Evolutionary conservation across 2,329 filamentous ascomycete species (phyloP).

Genomic region (Tetracladium maxilliforme): DNA sequence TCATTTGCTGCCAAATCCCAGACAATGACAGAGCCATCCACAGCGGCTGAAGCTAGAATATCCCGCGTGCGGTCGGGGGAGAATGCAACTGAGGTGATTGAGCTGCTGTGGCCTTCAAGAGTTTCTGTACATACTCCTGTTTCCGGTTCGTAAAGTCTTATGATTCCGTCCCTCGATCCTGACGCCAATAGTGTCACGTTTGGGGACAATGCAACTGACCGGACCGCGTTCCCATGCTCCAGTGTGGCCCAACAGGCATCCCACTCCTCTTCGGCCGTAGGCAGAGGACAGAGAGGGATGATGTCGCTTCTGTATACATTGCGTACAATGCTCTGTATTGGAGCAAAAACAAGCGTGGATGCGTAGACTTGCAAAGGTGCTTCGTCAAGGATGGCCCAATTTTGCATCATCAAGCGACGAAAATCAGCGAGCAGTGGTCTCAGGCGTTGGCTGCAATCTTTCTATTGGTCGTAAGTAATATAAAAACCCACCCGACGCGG

Average conservation of each 20-base stretch:
- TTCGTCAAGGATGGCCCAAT: conserved; percentile 4
- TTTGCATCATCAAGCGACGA: no score
- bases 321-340: conserved; percentile 1
- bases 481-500: no score
- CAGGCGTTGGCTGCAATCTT: no score
- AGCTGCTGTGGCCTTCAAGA: no score
- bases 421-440: no score
- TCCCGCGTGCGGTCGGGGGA: conserved; percentile 1
- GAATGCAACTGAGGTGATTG: conserved; percentile 1
- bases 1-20: no score
- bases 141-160: conserved; percentile 1
- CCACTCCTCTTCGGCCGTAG: conserved; percentile 2
- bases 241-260: conserved; percentile 1
- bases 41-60: conserved; percentile 1
- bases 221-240: conserved; percentile 2
- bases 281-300: no score
- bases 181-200: conserved; percentile 2
- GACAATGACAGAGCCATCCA: neutral
- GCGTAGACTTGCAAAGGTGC: conserved; percentile 7
- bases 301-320: conserved; percentile 2
- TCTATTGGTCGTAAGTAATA: no score
- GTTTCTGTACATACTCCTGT: no score
- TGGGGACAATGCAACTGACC: neutral
- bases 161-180: conserved; percentile 1
- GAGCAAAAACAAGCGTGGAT: conserved; percentile 4